Evolutionary conservation across 495 filamentous ascomycete genomes (phyloP).

Genomic region (Penicillium canescens): DNA sequence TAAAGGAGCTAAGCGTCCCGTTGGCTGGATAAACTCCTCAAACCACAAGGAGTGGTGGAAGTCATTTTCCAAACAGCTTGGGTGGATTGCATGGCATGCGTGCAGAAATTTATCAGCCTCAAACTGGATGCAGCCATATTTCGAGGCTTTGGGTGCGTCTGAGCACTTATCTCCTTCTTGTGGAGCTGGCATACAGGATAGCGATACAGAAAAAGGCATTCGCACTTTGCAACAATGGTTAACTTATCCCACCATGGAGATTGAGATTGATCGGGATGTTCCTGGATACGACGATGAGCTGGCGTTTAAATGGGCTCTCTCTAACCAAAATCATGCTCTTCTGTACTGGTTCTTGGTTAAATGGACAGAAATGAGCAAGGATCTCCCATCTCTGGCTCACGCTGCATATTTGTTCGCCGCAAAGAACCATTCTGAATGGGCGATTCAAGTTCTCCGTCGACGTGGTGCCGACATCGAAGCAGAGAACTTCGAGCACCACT

Average conservation of each 20-base stretch:
- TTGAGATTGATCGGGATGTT: not conserved
- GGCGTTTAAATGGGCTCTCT: slow-evolving; percentile 12
- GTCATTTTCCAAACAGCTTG: slow-evolving; percentile 23
- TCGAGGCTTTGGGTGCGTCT: slow-evolving; percentile 7
- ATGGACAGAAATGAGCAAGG: slow-evolving; percentile 15
- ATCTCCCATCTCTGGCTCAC: not conserved
- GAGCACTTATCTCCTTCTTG: not conserved
- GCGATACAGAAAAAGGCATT: not conserved
- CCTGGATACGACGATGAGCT: not conserved
- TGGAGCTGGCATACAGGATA: not conserved
- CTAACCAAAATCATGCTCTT: slow-evolving; percentile 10
- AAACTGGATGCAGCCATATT: not conserved
- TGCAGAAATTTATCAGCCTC: slow-evolving; percentile 2
- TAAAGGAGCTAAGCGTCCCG: not conserved
- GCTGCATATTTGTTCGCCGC: slow-evolving; percentile 14
- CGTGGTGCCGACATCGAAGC: slow-evolving; percentile 18
- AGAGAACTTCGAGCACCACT: not conserved
- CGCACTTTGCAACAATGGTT: slow-evolving; percentile 9
- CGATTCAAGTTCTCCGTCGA: slow-evolving; percentile 13
- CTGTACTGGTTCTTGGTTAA: slow-evolving; percentile 7
- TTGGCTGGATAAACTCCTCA: slow-evolving; percentile 5
- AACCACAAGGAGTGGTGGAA: slow-evolving; percentile 17
- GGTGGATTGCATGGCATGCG: slow-evolving; percentile 33
- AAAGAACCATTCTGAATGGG: slow-evolving; percentile 4
- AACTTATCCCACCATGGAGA: not conserved